Evolutionary conservation across 176 grass and related monocot species (phyloP), one percentile per base, ranked within the genome.

Genomic region (Musa troglodytarum): DNA sequence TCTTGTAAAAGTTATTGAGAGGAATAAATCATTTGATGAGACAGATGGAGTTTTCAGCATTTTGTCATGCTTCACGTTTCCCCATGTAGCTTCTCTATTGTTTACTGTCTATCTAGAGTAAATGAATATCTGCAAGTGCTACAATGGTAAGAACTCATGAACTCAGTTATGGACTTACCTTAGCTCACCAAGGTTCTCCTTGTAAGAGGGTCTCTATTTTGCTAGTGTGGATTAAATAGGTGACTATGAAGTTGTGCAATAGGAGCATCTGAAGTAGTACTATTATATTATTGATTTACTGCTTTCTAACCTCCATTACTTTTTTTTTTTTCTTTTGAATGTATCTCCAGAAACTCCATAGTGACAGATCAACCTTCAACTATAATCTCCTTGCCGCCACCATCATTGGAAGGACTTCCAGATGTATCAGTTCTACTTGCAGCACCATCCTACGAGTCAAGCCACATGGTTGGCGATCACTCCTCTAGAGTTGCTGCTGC

Each of bases 381-480:
- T 75, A 57, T 76, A 61, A 53, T 22, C 62, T 66, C 54, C 52
- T 49, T 88, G 56, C 83, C 82, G 14, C 43, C 87, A 19, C 78
- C 84, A 54, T 81, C 90, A 74, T 67, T 99, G 43, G 86, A 94
- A 53, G 77, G 79, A 63, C 95, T 99, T 49, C 95, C 95, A 82
- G 86, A 91, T 79, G 84, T 84, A 49, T 77, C 78, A 54, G 73
- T 78, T 79, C 82, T 99, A 72, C 77, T 99, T 85, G 54, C 77
- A 17, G 71, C 82, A 50, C 25, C 83, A 24, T 74, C 83, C 50
- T 49, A 61, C 25, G 76, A 74, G 21, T 79, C 82, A 69, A 71
- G 62, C 52, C 77, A 79, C 21, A 69, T 52, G 56, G 73, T 66
- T 52, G 23, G 71, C 71, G 71, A 76, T 49, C 71, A 75, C 28